A percentile compares a stretch with the other conserved stretches of the same genome.
Conservation (phyloP, 192 early-diverging fungal species). For the Backusella luteola region DNA sequence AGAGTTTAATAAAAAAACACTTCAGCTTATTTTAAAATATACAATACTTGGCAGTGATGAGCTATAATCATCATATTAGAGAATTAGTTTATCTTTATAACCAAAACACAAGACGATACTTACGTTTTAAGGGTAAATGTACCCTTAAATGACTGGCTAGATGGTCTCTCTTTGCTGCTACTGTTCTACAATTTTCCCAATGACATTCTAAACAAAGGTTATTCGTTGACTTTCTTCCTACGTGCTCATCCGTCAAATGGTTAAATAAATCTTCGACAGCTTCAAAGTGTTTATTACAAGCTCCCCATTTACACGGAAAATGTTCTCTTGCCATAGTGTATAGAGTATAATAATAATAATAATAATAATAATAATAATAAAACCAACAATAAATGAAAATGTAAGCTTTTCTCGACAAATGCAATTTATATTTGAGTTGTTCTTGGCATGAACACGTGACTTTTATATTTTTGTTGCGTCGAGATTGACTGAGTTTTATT, state of each 20-base stretch:
- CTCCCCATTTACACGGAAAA: conserved; percentile 18
- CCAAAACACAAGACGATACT: neutral
- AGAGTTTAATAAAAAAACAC: neutral
- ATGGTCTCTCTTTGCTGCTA: conserved; percentile 34
- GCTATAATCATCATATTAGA: neutral
- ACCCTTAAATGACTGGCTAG: conserved; percentile 29
- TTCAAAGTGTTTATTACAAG: conserved; percentile 11
- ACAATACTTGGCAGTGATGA: conserved; percentile 16
- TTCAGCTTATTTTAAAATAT: neutral
- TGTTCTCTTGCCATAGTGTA: conserved; percentile 1
- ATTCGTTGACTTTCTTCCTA: conserved; percentile 83
- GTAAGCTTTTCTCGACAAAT: neutral
- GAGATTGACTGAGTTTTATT: too few relatives aligned
- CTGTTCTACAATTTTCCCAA: conserved; percentile 77
- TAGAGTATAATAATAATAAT: neutral
- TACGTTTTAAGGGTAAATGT: conserved; percentile 35
- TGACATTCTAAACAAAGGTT: conserved; percentile 85
- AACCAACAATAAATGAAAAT: neutral
- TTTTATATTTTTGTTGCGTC: neutral
- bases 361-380: neutral
- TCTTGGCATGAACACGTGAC: neutral
- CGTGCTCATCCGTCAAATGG: conserved; percentile 75
- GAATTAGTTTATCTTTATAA: neutral
- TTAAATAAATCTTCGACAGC: conserved; percentile 25
- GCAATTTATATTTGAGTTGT: neutral